Evolutionary conservation across 163 green algal genomes (phyloP).

Genomic region (Volvox carteri): DNA sequence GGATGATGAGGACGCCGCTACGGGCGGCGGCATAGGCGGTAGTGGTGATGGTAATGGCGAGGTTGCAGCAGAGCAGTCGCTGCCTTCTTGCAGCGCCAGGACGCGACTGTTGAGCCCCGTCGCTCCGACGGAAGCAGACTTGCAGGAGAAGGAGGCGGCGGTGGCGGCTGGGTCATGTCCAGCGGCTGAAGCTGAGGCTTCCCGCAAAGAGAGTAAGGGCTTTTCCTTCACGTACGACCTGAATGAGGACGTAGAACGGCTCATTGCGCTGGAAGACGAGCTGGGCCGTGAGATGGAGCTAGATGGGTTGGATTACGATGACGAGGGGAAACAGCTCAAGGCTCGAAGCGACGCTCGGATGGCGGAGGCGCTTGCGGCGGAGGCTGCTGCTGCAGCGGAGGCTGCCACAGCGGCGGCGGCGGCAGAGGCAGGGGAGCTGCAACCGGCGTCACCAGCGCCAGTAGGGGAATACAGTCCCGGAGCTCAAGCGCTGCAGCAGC

Average conservation of each 20-base stretch:
- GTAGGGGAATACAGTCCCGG: neutral
- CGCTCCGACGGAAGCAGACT: neutral
- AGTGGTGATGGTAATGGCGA: neutral
- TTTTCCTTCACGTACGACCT: slow-evolving; percentile 65
- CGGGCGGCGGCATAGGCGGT: neutral
- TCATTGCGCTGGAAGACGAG: slow-evolving; percentile 62
- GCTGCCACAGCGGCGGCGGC: neutral
- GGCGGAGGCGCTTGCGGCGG: neutral
- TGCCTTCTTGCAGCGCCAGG: neutral
- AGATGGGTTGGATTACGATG: slow-evolving; percentile 63
- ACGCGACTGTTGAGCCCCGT: neutral
- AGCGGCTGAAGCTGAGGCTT: neutral
- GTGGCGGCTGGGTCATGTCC: neutral
- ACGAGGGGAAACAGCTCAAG: slow-evolving; percentile 57
- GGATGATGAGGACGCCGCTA: neutral
- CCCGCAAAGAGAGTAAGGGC: neutral
- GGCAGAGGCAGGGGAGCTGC: neutral
- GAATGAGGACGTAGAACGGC: slow-evolving; percentile 65
- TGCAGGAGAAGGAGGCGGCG: too few relatives aligned
- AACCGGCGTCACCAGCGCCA: neutral
- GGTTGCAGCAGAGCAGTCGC: neutral
- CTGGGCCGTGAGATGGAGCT: slow-evolving; percentile 55
- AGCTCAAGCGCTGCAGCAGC: too few relatives aligned
- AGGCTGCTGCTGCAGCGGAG: neutral
- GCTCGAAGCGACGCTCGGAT: slow-evolving; percentile 9